These are phyloP conservation scores for Zea luxurians DNA, from an alignment of 176 grass and related monocot genomes.

Conservation along the genomic window DNA sequence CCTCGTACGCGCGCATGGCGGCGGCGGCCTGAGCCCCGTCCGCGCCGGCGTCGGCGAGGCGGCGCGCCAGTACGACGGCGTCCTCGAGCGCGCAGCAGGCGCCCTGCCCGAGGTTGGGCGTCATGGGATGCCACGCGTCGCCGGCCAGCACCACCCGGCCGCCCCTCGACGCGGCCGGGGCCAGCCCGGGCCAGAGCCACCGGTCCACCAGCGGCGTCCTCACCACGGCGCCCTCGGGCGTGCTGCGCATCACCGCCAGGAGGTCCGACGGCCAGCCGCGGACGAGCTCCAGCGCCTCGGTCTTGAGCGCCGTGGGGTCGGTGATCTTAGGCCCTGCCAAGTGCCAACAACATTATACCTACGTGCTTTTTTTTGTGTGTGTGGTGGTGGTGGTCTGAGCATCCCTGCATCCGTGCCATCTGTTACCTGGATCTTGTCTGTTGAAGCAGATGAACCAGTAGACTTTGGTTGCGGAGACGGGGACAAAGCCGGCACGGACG, in stretches of 20 bases:
- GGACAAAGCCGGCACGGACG: constrained; percentile 83
- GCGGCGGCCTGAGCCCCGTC: not conserved
- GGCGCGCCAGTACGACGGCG: constrained; percentile 68
- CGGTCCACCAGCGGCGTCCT: constrained; percentile 85
- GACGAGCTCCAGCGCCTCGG: constrained; percentile 70
- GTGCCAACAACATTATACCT: constrained; percentile 22
- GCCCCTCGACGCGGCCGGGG: constrained; percentile 47
- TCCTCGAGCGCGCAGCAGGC: constrained; percentile 91
- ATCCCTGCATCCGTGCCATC: too few relatives aligned
- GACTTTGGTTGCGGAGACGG: constrained; percentile 74
- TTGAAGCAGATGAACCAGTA: constrained; percentile 99
- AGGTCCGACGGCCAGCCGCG: constrained; percentile 67
- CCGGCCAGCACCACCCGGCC: constrained; percentile 66
- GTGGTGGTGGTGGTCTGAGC: too few relatives aligned
- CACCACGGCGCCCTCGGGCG: constrained; percentile 57
- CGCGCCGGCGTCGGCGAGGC: constrained; percentile 43
- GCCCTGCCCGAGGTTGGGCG: constrained; percentile 92
- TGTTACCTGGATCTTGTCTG: constrained; percentile 45
- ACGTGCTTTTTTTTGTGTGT: too few relatives aligned
- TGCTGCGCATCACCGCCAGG: constrained; percentile 60
- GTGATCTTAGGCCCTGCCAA: constrained; percentile 54
- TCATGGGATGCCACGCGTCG: constrained; percentile 99
- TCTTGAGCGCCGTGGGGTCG: constrained; percentile 58
- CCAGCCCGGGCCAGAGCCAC: constrained; percentile 79
- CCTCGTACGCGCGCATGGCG: constrained; percentile 59